A percentile compares a stretch with the other conserved stretches of the same genome.
phyloP scores from a whole-genome alignment of 177 flowering plant species.

The Vitis hybrid region DNA sequence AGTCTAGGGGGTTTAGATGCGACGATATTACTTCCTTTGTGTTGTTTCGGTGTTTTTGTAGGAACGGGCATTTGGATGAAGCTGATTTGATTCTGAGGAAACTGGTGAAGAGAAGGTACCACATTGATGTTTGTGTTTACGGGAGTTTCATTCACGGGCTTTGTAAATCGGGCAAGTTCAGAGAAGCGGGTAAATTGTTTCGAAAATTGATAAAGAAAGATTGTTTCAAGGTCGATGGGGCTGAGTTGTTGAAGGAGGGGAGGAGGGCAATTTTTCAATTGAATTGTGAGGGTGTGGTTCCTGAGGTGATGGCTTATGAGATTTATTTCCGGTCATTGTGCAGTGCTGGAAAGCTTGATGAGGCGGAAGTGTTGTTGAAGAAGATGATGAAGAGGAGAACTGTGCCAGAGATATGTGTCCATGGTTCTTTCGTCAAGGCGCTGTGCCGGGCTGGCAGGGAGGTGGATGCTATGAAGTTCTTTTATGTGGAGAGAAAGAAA shows the following conservation, averaged over 20 bases:
- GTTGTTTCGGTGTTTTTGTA: constrained; percentile 35
- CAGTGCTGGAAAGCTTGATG: constrained; percentile 28
- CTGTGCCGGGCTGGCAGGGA: constrained; percentile 35
- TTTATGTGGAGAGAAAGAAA: constrained; percentile 32
- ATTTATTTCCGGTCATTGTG: constrained; percentile 39
- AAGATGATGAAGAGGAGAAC: constrained; percentile 36
- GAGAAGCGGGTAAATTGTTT: constrained; percentile 42
- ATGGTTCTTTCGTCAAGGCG: constrained; percentile 36
- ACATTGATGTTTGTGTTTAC: constrained; percentile 36
- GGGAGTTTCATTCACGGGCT: constrained; percentile 42
- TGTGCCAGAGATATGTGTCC: constrained; percentile 34
- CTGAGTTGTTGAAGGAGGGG: constrained; percentile 24
- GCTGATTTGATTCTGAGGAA: constrained; percentile 42
- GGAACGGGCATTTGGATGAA: constrained; percentile 32
- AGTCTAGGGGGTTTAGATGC: constrained; percentile 24
- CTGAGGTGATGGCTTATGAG: constrained; percentile 37
- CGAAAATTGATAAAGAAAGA: constrained; percentile 26
- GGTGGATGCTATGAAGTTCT: constrained; percentile 41
- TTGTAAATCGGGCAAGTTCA: constrained; percentile 34
- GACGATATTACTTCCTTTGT: constrained; percentile 27
- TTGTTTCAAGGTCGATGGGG: not conserved
- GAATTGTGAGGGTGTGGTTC: constrained; percentile 30
- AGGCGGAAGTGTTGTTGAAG: constrained; percentile 40
- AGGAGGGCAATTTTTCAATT: constrained; percentile 38
- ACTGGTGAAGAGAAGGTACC: constrained; percentile 22